phyloP scores from a whole-genome alignment of 495 filamentous ascomycete species.

The Trichoderma orchidacearum region DNA sequence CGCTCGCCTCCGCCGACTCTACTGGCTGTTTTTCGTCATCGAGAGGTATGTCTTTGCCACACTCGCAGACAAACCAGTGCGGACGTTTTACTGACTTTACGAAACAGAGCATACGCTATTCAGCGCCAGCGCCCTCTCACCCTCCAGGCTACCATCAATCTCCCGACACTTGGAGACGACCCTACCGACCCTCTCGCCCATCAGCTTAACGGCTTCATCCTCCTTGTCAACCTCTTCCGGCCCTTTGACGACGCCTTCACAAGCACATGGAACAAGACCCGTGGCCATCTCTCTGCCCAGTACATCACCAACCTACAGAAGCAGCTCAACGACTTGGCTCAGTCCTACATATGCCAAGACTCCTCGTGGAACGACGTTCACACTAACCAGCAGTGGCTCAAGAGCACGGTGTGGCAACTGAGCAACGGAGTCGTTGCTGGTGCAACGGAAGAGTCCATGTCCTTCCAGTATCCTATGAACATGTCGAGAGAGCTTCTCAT shows the following conservation, averaged over 20 bases:
- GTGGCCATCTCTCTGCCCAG: constrained; percentile 38
- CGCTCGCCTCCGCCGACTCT: constrained; percentile 43
- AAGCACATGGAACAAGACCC: constrained; percentile 59
- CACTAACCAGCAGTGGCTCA: constrained; percentile 72
- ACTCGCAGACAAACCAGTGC: neutral
- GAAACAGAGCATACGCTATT: constrained; percentile 51
- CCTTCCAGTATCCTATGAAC: constrained; percentile 56
- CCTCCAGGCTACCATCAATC: constrained; percentile 44
- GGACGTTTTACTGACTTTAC: neutral
- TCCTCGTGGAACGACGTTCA: constrained; percentile 56
- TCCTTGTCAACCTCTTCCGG: constrained; percentile 52
- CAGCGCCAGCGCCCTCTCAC: constrained; percentile 55
- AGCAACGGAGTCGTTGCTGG: constrained; percentile 28
- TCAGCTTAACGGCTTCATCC: constrained; percentile 46
- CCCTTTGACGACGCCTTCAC: constrained; percentile 62
- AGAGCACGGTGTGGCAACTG: constrained; percentile 68
- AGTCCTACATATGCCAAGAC: constrained; percentile 49
- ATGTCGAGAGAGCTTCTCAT: constrained; percentile 52
- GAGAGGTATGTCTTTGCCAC: constrained; percentile 39
- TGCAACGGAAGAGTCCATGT: constrained; percentile 41
- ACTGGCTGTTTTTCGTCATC: constrained; percentile 58
- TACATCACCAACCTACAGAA: constrained; percentile 51
- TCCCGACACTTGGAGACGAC: constrained; percentile 48
- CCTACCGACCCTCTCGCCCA: constrained; percentile 40
- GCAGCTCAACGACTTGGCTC: constrained; percentile 50